Base-by-base conservation (phyloP, 2,329 filamentous ascomycete genomes). In the Fusarium metavorans region DNA sequence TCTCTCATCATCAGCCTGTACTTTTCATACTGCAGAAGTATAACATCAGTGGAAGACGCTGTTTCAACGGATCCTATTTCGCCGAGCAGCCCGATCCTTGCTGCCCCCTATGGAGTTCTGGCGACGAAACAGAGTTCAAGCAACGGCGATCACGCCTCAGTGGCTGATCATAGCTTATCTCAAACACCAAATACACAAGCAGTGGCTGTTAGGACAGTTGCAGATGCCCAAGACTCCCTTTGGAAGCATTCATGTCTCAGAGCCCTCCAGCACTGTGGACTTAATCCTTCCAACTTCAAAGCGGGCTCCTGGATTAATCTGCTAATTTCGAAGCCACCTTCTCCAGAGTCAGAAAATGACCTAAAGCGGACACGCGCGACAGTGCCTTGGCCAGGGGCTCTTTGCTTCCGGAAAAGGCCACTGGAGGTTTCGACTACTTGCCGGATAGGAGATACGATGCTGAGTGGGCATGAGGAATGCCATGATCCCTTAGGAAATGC, bases 171-270 rank as follows among this genome's bases (percentile, higher is more conserved):
- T 35, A 69, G 66, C 37, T 77, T 85, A 37, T 86, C 83, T 6
- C 87, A 88, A 64, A 89, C 88, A 1, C 88, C 88, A 14, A 88
- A 88, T 72, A 86, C 87, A 0, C 88, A 90, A 71, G 80, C 85
- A 9, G 77, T 87, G 64, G 85, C 86, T 30, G 75, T 84, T 11
- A 83, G 84, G 41, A 79, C 84, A 7, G 82, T 85, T 11, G 79
- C 78, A 25, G 85, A 87, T 41, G 81, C 83, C 16, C 84, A 83
- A 45, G 83, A 85, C 14, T 82, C 82, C 4, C 79, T 85, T 14
- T 89, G 88, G 88, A 88, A 86, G 63, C 84, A 82, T 50, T 84
- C 86, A 25, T 90, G 88, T 67, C 81, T 87, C 48, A 88, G 84
- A 66, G 81, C 89, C 27, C 81, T 91, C 5, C 85, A 88, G 65